Evolutionary conservation across 805 yeast genomes (phyloP).

Genomic region (Pichia ethanolica): DNA sequence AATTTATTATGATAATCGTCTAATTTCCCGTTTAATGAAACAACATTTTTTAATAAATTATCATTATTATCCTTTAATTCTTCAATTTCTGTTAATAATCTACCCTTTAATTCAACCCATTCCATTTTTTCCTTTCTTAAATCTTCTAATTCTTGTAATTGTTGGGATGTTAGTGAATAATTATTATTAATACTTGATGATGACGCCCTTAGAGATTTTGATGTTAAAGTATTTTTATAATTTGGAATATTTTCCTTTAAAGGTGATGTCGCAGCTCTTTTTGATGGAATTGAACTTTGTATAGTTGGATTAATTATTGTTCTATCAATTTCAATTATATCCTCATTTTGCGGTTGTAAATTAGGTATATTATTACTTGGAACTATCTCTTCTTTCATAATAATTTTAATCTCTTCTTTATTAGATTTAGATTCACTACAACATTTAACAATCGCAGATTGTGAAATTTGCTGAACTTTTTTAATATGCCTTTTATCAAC

Average conservation of each 20-base stretch:
- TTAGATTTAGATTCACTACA: neutral
- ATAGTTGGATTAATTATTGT: neutral
- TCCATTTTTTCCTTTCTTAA: conserved; percentile 47
- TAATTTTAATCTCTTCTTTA: neutral
- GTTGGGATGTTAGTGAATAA: conserved; percentile 15
- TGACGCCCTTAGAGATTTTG: conserved; percentile 20
- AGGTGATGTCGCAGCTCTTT: conserved; percentile 67
- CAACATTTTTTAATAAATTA: conserved; percentile 28
- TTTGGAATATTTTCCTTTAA: conserved; percentile 31
- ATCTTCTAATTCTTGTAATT: conserved; percentile 40
- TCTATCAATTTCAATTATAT: neutral
- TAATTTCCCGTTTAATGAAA: conserved; percentile 27
- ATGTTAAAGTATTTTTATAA: conserved; percentile 22
- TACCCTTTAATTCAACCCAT: conserved; percentile 34
- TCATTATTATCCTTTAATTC: conserved; percentile 25
- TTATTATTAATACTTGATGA: conserved; percentile 5
- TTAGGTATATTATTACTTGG: neutral
- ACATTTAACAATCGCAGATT: conserved; percentile 44
- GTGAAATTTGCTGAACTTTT: conserved; percentile 56
- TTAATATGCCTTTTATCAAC: conserved; percentile 62
- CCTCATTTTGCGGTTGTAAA: neutral
- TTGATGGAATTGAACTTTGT: conserved; percentile 42
- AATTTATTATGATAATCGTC: conserved; percentile 43
- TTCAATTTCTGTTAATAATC: conserved; percentile 23
- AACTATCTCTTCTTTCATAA: neutral